These are phyloP conservation scores for Gymnopus androsaceus DNA, from an alignment of 1,284 basidiomycete genomes.

Conservation along the genomic window DNA sequence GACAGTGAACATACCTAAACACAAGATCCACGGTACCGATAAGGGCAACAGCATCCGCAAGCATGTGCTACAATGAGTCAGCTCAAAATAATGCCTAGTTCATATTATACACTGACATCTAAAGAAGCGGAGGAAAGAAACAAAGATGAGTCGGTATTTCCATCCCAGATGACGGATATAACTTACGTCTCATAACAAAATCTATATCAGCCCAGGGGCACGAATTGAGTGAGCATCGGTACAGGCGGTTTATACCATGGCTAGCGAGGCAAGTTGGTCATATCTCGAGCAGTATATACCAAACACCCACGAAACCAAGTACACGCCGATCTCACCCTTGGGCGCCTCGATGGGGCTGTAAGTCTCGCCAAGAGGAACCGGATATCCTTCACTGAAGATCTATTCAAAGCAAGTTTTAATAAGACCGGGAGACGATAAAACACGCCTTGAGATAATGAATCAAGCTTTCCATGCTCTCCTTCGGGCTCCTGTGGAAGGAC, in stretches of 20 bases:
- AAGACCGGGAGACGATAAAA: conserved; percentile 12
- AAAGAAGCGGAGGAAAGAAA: conserved; percentile 20
- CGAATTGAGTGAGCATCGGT: conserved; percentile 94
- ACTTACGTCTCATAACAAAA: conserved; percentile 91
- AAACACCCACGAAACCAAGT: conserved; percentile 79
- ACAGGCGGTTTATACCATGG: conserved; percentile 90
- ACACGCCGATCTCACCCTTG: conserved; percentile 98
- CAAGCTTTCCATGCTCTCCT: conserved; percentile 97
- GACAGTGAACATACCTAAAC: conserved; percentile 64
- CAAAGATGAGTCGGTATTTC: no score
- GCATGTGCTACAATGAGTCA: conserved; percentile 67
- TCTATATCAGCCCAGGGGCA: conserved; percentile 91
- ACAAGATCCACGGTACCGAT: conserved; percentile 93
- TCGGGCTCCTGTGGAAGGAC: conserved; percentile 45
- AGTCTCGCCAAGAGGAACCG: conserved; percentile 97
- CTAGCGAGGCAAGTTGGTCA: conserved; percentile 35
- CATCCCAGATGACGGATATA: conserved; percentile 14
- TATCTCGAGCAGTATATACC: background rate
- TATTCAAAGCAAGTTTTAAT: conserved; percentile 30
- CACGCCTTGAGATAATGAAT: conserved; percentile 97
- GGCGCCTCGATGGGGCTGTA: conserved; percentile 98
- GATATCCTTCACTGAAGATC: conserved; percentile 96
- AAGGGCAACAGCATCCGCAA: conserved; percentile 90
- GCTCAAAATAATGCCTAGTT: conserved; percentile 14
- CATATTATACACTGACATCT: conserved; percentile 53